These are phyloP conservation scores for Stephanodiscus minutulus DNA, from an alignment of 108 stramenopile genomes.

Conservation along the genomic window DNA sequence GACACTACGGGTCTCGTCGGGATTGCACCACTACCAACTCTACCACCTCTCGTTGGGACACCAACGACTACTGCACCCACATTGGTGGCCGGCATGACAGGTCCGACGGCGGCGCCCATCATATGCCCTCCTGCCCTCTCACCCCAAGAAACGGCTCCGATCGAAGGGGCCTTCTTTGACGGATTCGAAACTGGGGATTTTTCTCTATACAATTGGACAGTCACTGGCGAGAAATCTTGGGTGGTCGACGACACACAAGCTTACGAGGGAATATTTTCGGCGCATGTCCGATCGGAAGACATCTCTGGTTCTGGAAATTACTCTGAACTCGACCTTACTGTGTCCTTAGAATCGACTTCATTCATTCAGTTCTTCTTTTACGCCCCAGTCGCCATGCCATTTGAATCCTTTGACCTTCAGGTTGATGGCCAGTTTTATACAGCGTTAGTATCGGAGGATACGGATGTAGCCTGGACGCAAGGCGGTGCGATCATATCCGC, in stretches of 20 bases:
- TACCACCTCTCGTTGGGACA: not conserved
- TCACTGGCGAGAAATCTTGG: conserved; percentile 35
- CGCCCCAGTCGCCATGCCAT: conserved; percentile 47
- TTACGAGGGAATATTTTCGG: conserved; percentile 39
- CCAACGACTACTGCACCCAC: not conserved
- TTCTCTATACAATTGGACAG: conserved; percentile 24
- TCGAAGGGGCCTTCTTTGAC: conserved; percentile 30
- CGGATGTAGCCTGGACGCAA: conserved; percentile 21
- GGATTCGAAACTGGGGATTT: conserved; percentile 53
- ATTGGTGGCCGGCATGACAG: no score
- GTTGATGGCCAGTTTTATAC: conserved; percentile 49
- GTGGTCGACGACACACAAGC: conserved; percentile 35
- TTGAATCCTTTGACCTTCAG: conserved; percentile 39
- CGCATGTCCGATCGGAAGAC: conserved; percentile 42
- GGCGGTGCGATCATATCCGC: conserved; percentile 38
- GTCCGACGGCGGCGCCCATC: no score
- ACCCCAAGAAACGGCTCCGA: not conserved
- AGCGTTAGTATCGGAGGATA: conserved; percentile 22
- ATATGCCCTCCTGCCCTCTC: not conserved
- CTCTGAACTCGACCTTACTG: conserved; percentile 31
- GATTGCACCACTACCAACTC: no score
- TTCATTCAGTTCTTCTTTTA: conserved; percentile 48
- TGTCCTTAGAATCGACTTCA: conserved; percentile 17
- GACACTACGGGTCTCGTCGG: no score
- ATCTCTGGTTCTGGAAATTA: conserved; percentile 29